Evolutionary conservation across 495 filamentous ascomycete species (phyloP).

Genomic region (Aspergillus asperescens): DNA sequence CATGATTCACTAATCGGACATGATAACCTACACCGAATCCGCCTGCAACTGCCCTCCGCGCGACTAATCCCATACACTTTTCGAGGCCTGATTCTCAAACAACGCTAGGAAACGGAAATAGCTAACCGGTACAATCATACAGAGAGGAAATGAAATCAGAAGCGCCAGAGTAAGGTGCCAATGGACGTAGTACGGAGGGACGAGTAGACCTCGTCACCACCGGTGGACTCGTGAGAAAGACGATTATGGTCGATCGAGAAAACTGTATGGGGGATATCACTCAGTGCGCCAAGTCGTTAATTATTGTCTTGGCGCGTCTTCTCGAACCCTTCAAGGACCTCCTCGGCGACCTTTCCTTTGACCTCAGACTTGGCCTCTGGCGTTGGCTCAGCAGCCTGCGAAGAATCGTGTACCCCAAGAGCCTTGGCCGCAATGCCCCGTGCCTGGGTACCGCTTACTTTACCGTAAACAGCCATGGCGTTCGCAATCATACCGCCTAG

Average conservation of each 20-base stretch:
- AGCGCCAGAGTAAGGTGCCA: background rate
- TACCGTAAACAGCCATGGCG: constrained; percentile 91
- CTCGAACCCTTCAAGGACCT: constrained; percentile 51
- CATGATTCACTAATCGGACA: constrained; percentile 7
- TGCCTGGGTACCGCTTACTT: constrained; percentile 80
- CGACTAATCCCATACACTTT: background rate
- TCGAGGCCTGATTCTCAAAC: background rate
- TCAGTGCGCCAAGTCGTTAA: constrained; percentile 10
- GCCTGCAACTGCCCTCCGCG: background rate
- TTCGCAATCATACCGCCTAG: constrained; percentile 96
- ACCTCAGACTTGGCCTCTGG: constrained; percentile 12
- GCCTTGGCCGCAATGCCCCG: constrained; percentile 56
- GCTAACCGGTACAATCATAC: constrained; percentile 5
- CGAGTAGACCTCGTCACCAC: constrained; percentile 3
- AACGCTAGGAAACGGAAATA: constrained; percentile 9
- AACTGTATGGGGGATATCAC: constrained; percentile 11
- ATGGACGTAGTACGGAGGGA: background rate
- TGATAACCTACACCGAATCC: background rate
- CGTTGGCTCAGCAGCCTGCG: background rate
- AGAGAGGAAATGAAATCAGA: background rate
- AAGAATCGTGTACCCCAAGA: constrained; percentile 26
- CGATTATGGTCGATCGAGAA: background rate
- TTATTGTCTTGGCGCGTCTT: constrained; percentile 41
- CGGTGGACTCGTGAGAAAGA: constrained; percentile 5
- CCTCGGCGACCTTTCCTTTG: constrained; percentile 30